Evolutionary conservation across 1,284 basidiomycete genomes (phyloP).

Genomic region (Cutaneotrichosporon sp.): DNA sequence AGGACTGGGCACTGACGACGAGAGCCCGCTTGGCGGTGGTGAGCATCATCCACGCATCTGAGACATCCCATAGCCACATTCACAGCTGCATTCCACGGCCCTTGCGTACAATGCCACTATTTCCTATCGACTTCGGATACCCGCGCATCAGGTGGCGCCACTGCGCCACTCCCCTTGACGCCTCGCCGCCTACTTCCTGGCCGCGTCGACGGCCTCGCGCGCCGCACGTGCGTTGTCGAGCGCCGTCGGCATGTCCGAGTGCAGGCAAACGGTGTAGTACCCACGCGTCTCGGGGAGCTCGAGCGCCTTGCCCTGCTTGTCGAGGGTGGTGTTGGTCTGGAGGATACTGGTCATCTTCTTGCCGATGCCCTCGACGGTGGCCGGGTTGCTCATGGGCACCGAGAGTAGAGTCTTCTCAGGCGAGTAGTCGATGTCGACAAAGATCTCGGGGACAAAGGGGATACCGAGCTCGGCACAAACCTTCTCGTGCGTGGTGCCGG

Average conservation of each 20-base stretch:
- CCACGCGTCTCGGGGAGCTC: constrained; percentile 13
- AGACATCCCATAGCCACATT: too few relatives aligned
- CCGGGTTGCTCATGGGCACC: constrained; percentile 32
- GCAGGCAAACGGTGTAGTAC: constrained; percentile 67
- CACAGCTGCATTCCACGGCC: too few relatives aligned
- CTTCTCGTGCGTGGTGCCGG: constrained; percentile 44
- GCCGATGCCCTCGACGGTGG: constrained; percentile 59
- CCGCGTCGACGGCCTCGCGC: constrained; percentile 11
- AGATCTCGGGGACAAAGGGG: constrained; percentile 46
- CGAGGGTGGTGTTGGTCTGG: constrained; percentile 55
- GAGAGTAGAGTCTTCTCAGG: constrained; percentile 34
- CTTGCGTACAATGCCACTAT: background rate
- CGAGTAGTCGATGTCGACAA: constrained; percentile 43
- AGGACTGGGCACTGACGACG: too few relatives aligned
- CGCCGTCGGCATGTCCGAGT: constrained; percentile 38
- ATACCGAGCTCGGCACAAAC: constrained; percentile 40
- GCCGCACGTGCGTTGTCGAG: constrained; percentile 22
- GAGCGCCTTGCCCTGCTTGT: constrained; percentile 24
- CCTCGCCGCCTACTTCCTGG: constrained; percentile 4
- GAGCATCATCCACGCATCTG: too few relatives aligned
- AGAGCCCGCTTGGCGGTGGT: too few relatives aligned
- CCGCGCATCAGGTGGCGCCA: background rate
- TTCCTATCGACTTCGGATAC: background rate
- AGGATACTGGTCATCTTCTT: constrained; percentile 73
- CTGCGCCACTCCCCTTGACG: too few relatives aligned